Evolutionary conservation across 2,329 filamentous ascomycete genomes (phyloP).

Genomic region (Tolypocladium guangdongense): DNA sequence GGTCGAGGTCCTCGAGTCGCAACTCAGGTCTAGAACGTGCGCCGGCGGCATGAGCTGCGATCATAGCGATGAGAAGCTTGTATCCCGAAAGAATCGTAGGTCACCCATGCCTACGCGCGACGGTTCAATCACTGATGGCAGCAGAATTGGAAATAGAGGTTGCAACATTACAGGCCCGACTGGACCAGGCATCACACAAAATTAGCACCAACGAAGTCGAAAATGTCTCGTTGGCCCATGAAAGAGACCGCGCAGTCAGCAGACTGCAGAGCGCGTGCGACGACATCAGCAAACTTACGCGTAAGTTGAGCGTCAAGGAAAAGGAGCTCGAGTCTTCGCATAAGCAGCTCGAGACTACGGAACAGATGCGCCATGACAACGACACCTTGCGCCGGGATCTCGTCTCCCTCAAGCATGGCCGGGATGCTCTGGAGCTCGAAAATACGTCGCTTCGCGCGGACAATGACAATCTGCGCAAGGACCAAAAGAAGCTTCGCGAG

Average conservation of each 20-base stretch:
- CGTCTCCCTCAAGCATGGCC: constrained; percentile 25
- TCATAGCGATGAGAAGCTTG: constrained; percentile 32
- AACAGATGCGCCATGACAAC: constrained; percentile 27
- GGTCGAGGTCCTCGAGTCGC: constrained; percentile 36
- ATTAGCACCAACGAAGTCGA: constrained; percentile 51
- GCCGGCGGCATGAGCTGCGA: constrained; percentile 31
- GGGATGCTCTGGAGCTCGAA: constrained; percentile 26
- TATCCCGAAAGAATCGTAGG: constrained; percentile 46
- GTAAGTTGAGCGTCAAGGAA: constrained; percentile 28
- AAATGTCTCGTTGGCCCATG: constrained; percentile 49
- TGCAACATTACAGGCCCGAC: constrained; percentile 45
- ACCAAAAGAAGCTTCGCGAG: constrained; percentile 23
- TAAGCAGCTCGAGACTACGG: constrained; percentile 28
- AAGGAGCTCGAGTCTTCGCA: constrained; percentile 32
- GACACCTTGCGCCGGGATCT: constrained; percentile 30
- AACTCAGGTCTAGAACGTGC: constrained; percentile 34
- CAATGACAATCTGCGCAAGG: constrained; percentile 26
- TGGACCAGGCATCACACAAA: constrained; percentile 53
- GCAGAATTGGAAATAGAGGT: constrained; percentile 49
- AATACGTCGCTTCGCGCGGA: constrained; percentile 29
- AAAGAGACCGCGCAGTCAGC: constrained; percentile 53
- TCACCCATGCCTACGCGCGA: constrained; percentile 8
- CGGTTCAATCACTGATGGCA: constrained; percentile 4
- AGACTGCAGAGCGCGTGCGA: constrained; percentile 51
- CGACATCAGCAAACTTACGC: constrained; percentile 40